Evolutionary conservation across 106 monocot species (phyloP), one percentile per base, ranked within the genome.

Genomic region (Alisma plantagoaquatica): DNA sequence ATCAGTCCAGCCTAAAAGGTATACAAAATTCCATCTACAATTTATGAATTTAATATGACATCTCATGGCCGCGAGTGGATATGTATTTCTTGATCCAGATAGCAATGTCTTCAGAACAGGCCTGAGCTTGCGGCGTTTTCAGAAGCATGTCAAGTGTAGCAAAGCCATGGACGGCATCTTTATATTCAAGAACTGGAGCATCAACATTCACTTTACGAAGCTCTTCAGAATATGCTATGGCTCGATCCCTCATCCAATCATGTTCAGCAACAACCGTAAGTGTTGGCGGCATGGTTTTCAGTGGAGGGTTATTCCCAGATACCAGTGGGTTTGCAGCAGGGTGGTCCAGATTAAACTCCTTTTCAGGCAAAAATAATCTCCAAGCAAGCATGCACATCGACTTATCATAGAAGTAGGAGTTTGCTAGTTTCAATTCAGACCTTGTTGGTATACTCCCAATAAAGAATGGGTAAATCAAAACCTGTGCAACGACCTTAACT

Each of bases 51-150:
- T 75, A 81, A 54, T 81, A 81, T 10, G 81, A 81, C 30, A 81
- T 65, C 64, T 81, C 81, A 32, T 81, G 81, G 0, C 81, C 81
- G 0, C 81, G 57, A 2, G 51, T 41, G 1, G 81, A 81, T 60
- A 81, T 81, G 18, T 81, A 76, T 61, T 81, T 81, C 47, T 69
- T 83, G 26, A 78, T 68, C 83, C 83, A 78, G 20, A 83, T 78
- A 0, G 83, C 78, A 9, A 83, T 75, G 43, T 83, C 83, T 33
- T 83, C 83, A 2, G 59, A 67, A 30, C 78, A 83, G 22, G 75
- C 78, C 74, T 68, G 78, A 0, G 83, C 77, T 51, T 78, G 83
- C 3, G 83, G 83, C 25, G 83, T 77, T 60, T 62, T 78, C n/a
- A 78, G 71, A 27, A 81, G 65, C 50, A 76, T 65, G 29, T 81